Base-by-base conservation (phyloP, 2,329 filamentous ascomycete species). In the Xylariaceae sp. region DNA sequence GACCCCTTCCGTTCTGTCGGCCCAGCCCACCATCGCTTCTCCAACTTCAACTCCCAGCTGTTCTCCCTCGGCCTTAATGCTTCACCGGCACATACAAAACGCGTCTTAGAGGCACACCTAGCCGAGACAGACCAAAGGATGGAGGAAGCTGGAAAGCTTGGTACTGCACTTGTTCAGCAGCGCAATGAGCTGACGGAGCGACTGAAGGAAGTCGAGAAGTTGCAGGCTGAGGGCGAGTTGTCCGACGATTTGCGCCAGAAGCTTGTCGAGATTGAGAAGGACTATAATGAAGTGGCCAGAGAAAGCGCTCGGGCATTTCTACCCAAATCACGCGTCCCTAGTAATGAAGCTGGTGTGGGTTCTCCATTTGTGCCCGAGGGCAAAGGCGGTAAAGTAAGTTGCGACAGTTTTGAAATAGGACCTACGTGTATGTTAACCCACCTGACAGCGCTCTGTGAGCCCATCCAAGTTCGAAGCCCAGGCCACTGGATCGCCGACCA, bases 201-300 rank as follows among this genome's bases (percentile, higher is more conserved):
- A 65, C 76, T 99, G 56, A 87, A 88, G 66, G 92, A 98, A 69
- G 88, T 99, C 3, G 91, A 96, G 67, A 86, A 88, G 69, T 80
- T 91, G 58, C 82, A 92, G 68, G 81, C 84, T 40, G 90, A 95
- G 65, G 86, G 85, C 21, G 90, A 96, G 61, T 86, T 98, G 48
- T 88, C 88, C 0, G 87, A 90, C 3, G 93, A 96, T 64, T 78
- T 99, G 67, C 90, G 90, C 58, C 84, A 89, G 68, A 92, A 90
- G 75, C 82, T 99, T 50, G 82, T 86, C 12, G 92, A 96, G 62
- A 87, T 99, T 58, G 95, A 99, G 74, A 91, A 87, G 73, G 95
- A 99, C 70, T 98, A 96, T 77, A 94, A 96, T 73, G 93, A 97
- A 71, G 88, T 98, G 43, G 92, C 93, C 11, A 84, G 89, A 61